phyloP scores from a whole-genome alignment of 2,329 filamentous ascomycete species.

The Xylaria multiplex region DNA sequence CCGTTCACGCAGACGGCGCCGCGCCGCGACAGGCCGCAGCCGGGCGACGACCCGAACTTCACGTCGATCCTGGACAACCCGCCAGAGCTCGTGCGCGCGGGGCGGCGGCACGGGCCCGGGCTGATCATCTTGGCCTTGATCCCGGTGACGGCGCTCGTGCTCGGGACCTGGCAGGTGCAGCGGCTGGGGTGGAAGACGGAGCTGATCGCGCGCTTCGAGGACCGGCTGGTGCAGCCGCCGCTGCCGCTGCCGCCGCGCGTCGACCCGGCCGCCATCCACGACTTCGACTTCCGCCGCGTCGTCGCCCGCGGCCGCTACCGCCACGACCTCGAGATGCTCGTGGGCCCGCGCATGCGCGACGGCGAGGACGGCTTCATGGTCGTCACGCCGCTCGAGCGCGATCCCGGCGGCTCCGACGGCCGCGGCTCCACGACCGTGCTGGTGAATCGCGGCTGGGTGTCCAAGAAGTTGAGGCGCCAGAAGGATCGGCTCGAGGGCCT shows the following conservation, averaged over 20 bases:
- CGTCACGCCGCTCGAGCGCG: conserved; percentile 86
- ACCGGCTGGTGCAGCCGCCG: conserved; percentile 85
- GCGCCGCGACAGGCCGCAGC: conserved; percentile 49
- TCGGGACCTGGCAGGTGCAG: conserved; percentile 96
- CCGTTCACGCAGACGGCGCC: conserved; percentile 47
- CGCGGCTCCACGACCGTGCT: conserved; percentile 69
- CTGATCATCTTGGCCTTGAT: conserved; percentile 87
- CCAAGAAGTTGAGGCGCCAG: conserved; percentile 76
- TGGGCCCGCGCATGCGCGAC: conserved; percentile 89
- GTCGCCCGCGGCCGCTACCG: conserved; percentile 76
- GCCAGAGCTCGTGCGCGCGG: conserved; percentile 78
- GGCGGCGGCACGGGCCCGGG: conserved; percentile 78
- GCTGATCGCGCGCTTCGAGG: conserved; percentile 89
- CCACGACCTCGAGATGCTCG: conserved; percentile 95
- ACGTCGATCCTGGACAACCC: conserved; percentile 88
- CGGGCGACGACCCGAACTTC: conserved; percentile 82
- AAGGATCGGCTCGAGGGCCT: conserved; percentile 70
- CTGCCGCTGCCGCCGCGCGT: conserved; percentile 85
- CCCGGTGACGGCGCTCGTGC: conserved; percentile 86
- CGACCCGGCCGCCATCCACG: conserved; percentile 81
- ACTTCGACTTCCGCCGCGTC: conserved; percentile 93
- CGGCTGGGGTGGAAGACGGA: conserved; percentile 94
- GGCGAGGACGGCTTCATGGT: conserved; percentile 92
- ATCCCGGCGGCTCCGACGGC: conserved; percentile 46
- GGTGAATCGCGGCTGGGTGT: conserved; percentile 92